These are phyloP conservation scores for Kregervanrija delftensis DNA, from an alignment of 805 yeast genomes.

Conservation along the genomic window DNA sequence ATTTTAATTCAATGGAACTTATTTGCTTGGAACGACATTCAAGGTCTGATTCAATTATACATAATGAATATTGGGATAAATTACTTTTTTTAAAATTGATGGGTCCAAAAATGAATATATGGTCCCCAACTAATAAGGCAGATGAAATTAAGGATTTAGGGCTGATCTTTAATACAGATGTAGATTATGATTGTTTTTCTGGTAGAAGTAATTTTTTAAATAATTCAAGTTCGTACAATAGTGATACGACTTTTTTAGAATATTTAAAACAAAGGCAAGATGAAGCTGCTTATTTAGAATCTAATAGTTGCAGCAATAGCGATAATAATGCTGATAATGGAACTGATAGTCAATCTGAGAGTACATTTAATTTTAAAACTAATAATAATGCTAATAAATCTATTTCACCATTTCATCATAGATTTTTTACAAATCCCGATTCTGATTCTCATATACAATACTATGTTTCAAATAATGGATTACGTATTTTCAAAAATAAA, in stretches of 20 bases:
- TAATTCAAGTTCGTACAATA: slow-evolving; percentile 4
- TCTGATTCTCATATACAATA: slow-evolving; percentile 78
- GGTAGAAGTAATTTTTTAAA: background rate
- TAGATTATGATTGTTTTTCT: background rate
- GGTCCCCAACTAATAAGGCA: slow-evolving; percentile 51
- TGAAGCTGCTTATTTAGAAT: slow-evolving; percentile 3
- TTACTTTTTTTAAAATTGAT: slow-evolving; percentile 53
- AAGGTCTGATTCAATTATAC: slow-evolving; percentile 48
- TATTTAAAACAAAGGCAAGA: slow-evolving; percentile 17
- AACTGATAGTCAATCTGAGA: background rate
- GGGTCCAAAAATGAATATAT: slow-evolving; percentile 64
- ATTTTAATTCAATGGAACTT: slow-evolving; percentile 65
- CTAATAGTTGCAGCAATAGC: background rate
- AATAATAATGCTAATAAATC: background rate
- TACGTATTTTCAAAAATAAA: slow-evolving; percentile 47
- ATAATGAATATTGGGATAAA: slow-evolving; percentile 58
- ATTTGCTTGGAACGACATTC: slow-evolving; percentile 61
- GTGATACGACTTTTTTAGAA: slow-evolving; percentile 15
- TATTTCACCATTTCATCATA: slow-evolving; percentile 63
- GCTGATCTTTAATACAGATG: slow-evolving; percentile 5
- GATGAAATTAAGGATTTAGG: slow-evolving; percentile 36
- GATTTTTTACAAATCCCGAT: slow-evolving; percentile 81
- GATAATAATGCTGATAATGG: background rate
- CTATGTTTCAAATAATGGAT: slow-evolving; percentile 59
- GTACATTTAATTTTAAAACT: background rate